phyloP scores from a whole-genome alignment of 2,329 filamentous ascomycete species.

The Aspergillus alliaceus region DNA sequence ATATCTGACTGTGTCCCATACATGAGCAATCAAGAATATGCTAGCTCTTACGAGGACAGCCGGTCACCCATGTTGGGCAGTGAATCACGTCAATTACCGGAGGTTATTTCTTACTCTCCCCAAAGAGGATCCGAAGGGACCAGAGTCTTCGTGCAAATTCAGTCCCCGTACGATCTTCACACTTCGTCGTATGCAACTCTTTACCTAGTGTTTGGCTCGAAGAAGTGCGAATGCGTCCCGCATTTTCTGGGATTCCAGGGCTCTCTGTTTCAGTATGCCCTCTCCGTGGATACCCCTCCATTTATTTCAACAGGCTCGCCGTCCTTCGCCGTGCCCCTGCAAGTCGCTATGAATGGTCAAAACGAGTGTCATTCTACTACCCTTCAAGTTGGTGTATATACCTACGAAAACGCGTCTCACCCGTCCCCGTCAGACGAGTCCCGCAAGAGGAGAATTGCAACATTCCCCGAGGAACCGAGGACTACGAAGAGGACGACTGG shows the following conservation, averaged over 20 bases:
- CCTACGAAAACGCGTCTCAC: conserved; percentile 54
- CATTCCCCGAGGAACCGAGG: conserved; percentile 51
- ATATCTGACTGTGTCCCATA: conserved; percentile 43
- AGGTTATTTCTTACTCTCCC: conserved; percentile 71
- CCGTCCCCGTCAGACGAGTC: conserved; percentile 42
- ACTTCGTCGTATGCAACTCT: conserved; percentile 56
- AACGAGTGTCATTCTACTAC: conserved; percentile 52
- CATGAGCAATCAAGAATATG: conserved; percentile 38
- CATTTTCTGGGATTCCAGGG: conserved; percentile 59
- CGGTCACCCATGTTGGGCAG: conserved; percentile 67
- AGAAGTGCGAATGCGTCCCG: conserved; percentile 68
- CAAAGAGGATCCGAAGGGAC: conserved; percentile 67
- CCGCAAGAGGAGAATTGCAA: conserved; percentile 59
- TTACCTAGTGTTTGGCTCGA: conserved; percentile 74
- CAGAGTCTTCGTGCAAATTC: conserved; percentile 71
- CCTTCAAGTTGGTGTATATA: conserved; percentile 61
- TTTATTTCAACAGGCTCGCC: conserved; percentile 58
- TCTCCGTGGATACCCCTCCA: conserved; percentile 71
- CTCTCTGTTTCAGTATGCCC: conserved; percentile 66
- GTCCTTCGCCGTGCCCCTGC: conserved; percentile 58
- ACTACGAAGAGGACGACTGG: conserved; percentile 49
- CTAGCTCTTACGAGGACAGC: conserved; percentile 59
- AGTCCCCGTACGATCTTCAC: conserved; percentile 72
- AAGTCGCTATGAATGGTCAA: conserved; percentile 60
- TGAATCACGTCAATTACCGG: conserved; percentile 59